Base-by-base conservation (phyloP, 345 rosid species). In the Clausena lansium region DNA sequence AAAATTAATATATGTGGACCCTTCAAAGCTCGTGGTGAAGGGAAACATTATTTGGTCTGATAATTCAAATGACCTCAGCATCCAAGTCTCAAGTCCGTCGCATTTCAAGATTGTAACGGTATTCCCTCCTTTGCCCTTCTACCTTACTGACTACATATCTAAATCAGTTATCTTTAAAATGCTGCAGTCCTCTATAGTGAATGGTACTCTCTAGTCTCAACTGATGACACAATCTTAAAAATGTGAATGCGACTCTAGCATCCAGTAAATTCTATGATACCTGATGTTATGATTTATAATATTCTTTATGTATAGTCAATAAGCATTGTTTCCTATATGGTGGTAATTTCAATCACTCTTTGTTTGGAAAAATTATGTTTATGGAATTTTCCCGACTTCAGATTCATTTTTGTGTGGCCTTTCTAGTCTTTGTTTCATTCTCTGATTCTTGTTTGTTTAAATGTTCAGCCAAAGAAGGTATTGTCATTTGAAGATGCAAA, bases 31-130 rank as follows among this genome's bases (percentile, higher is more conserved):
- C 67, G 74, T 88, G 30, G 90, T 87, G 27, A 96, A 96, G 82
- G 97, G 97, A 71, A 92, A 88, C 73, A 85, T 91, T 61, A 87
- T 94, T 73, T 96, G 98, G 97, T 96, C 98, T 62, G 89, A 96
- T 86, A 94, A 92, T 89, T 87, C 97, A 50, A 90, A 80, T 22
- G 98, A 94, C 61, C 97, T 96, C 78, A 91, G 81, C 67, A 78
- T 94, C 78, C 99, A 92, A 85, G 93, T 96, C 73, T 77, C 85
- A 25, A 94, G 94, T 78, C 91, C 97, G 59, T 90, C 98, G 0
- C 72, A 89, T 81, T 94, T 96, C 90, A 94, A 96, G 90, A 96
- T 96, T 80, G 86, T 86, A 85, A 96, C 98, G 80, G 99, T 96
- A 88, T 68, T 41, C 82, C 71, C 73, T 69, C 33, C 33, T 73